These are phyloP conservation scores for Combretum micranthum DNA, from an alignment of 345 rosid species.

Conservation along the genomic window DNA sequence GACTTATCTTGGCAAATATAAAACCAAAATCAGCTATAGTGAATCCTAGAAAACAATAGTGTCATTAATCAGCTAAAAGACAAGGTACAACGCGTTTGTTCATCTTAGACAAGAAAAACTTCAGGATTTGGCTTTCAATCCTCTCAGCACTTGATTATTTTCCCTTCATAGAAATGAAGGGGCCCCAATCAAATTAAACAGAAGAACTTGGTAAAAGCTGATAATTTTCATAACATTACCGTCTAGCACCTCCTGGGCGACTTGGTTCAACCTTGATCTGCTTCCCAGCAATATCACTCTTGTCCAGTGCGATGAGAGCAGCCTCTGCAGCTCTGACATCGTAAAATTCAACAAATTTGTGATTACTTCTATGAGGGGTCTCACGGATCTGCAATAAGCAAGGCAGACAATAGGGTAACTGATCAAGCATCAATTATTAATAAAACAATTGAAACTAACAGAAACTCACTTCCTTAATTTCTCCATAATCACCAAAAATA, in stretches of 20 bases:
- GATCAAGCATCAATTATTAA: slow-evolving; percentile 1
- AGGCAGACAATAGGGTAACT: neutral
- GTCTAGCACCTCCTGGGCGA: slow-evolving; percentile 17
- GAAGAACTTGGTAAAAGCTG: neutral
- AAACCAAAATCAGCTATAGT: too few species aligned
- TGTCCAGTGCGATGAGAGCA: slow-evolving; percentile 25
- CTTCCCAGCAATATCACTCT: slow-evolving; percentile 27
- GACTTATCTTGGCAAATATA: too few species aligned
- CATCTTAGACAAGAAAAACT: too few species aligned
- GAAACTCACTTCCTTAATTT: slow-evolving; percentile 28
- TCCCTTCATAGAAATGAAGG: too few species aligned
- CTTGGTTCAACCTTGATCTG: slow-evolving; percentile 26
- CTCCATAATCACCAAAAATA: slow-evolving; percentile 29
- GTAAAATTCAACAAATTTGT: slow-evolving; percentile 29
- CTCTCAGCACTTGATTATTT: too few species aligned
- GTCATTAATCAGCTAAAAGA: too few species aligned
- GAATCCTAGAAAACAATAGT: too few species aligned
- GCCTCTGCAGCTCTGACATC: slow-evolving; percentile 38
- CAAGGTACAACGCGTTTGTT: too few species aligned
- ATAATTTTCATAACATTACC: slow-evolving; percentile 3
- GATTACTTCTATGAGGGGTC: slow-evolving; percentile 19
- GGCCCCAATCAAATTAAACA: neutral
- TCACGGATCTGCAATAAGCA: slow-evolving; percentile 20
- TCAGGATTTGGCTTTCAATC: too few species aligned
- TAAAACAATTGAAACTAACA: slow-evolving; percentile 1